Percentiles rank a stretch among this genome's conserved stretches.
phyloP scores from a whole-genome alignment of 805 yeast species.

The Candida nitratophila region DNA sequence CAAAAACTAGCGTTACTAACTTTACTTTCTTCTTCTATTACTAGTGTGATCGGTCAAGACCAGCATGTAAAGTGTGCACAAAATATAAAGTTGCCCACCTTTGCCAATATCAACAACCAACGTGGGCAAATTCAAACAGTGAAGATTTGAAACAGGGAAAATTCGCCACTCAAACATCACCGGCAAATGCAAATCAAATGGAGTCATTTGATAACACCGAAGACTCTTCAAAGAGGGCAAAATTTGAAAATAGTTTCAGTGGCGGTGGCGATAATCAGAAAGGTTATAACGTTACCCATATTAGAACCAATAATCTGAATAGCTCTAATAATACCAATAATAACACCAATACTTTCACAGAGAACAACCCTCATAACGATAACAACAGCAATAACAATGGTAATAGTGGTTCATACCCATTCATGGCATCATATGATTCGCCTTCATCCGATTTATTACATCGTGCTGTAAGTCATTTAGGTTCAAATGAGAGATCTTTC shows the following conservation, averaged over 20 bases:
- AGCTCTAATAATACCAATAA: too few relatives aligned
- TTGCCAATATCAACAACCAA: constrained; percentile 25
- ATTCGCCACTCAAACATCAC: neutral
- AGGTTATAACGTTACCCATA: too few relatives aligned
- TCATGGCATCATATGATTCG: neutral
- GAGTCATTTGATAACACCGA: too few relatives aligned
- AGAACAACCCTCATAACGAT: too few relatives aligned
- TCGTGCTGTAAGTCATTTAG: constrained; percentile 7
- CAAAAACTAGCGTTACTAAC: too few relatives aligned
- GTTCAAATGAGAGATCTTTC: constrained; percentile 20
- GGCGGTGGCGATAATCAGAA: neutral
- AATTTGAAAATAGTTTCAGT: neutral
- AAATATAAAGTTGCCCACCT: constrained; percentile 20
- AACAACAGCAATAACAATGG: too few relatives aligned
- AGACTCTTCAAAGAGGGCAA: neutral
- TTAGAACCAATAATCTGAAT: too few relatives aligned
- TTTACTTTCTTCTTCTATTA: too few relatives aligned
- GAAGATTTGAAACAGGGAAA: neutral
- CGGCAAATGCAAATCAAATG: neutral
- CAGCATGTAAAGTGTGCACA: constrained; percentile 26
- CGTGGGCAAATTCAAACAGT: constrained; percentile 18
- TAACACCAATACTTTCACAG: too few relatives aligned
- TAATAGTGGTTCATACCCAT: too few relatives aligned
- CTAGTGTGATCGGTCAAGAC: constrained; percentile 29
- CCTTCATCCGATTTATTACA: neutral